phyloP scores from a whole-genome alignment of 2,329 filamentous ascomycete species.

The Talaromyces albobiverticillius region DNA sequence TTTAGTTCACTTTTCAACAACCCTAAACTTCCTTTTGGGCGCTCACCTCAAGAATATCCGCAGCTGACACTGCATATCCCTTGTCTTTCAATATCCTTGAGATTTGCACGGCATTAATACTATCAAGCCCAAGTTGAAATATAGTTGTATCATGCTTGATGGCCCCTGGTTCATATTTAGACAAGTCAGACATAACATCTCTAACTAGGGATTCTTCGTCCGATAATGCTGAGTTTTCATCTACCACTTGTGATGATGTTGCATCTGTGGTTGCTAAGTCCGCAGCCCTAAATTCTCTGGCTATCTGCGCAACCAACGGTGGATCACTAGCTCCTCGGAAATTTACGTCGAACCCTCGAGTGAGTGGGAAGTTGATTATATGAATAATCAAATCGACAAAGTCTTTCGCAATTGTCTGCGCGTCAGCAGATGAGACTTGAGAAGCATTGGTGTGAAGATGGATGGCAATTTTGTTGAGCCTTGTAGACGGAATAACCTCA shows the following conservation, averaged over 20 bases:
- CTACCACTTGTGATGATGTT: not conserved
- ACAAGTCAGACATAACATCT: conserved; percentile 57
- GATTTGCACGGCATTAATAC: conserved; percentile 79
- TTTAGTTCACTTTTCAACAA: not conserved
- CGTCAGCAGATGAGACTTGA: conserved; percentile 21
- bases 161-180: conserved; percentile 46
- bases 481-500: conserved; percentile 62
- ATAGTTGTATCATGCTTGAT: conserved; percentile 68
- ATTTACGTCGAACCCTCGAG: conserved; percentile 26
- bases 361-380: conserved; percentile 29
- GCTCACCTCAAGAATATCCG: conserved; percentile 68
- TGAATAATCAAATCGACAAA: conserved; percentile 33
- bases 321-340: conserved; percentile 18
- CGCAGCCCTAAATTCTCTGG: conserved; percentile 6
- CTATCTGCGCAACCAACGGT: conserved; percentile 27
- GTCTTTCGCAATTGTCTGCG: conserved; percentile 24
- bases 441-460: conserved; percentile 60
- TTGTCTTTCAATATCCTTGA: conserved; percentile 63
- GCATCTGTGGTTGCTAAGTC: not conserved
- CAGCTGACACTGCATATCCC: conserved; percentile 60
- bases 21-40: not conserved
- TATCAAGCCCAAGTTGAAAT: conserved; percentile 85
- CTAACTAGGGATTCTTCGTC: conserved; percentile 54
- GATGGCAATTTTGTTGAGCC: conserved; percentile 54
- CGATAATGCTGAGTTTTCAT: not conserved